Base-by-base conservation (phyloP, 2,329 filamentous ascomycete genomes). In the Botrytis sinoallii region DNA sequence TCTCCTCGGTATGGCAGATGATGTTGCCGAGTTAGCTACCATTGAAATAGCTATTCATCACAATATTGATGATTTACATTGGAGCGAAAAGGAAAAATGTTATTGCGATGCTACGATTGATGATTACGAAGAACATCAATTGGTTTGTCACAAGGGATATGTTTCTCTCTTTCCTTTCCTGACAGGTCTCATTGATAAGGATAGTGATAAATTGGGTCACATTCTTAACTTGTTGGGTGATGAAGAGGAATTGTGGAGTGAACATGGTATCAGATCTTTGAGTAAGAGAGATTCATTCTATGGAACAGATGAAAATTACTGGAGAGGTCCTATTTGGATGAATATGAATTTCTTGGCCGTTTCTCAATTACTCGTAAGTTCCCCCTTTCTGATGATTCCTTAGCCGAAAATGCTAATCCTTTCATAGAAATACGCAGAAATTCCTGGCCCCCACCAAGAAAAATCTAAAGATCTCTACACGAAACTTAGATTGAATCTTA, bases 31-130 rank as follows among this genome's bases (percentile, higher is more conserved):
- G 79, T 93, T 95, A 78, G 86, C 85, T 63, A 89, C 88, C 75
- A 92, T 92, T 73, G 88, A 94, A 73, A 88, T 89, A 46, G 94
- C 92, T 22, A 97, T 99, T 75, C 85, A 90, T 73, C 90, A 88
- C 79, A 99, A 99, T 82, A 89, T 98, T 65, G 92, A 96, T 78
- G 94, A 97, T 81, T 87, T 99, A 57, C 96, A 99, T 84, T 99
- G 96, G 96, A 92, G 91, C 29, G 88, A 93, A 72, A 87, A 91
- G 78, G 88, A 91, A 5, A 90, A 93, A 73, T 93, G 92, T 75
- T 99, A 94, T 85, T 99, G 96, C 82, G 96, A 99, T 82, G 94
- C 94, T 1, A 98, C 94, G 0, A 92, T 99, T 75, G 95, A 99
- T 79, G 94, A 94, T 75, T 99, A 93, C 81, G 96, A 99, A 82